Evolutionary conservation across 169 alveolate species (phyloP).

Genomic region (Cryptosporidium xiaoi): DNA sequence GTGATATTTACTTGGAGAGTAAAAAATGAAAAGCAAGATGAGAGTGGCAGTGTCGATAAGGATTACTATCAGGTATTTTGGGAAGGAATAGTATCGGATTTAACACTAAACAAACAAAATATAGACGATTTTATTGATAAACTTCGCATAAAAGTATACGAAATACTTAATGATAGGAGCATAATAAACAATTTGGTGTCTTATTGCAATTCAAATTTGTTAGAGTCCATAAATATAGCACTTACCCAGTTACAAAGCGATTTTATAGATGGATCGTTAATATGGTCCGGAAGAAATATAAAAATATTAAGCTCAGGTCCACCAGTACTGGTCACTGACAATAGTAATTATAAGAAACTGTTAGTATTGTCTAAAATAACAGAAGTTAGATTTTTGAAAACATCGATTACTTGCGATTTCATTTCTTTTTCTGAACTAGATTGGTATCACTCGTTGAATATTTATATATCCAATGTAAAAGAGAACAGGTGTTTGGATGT

Average conservation of each 20-base stretch:
- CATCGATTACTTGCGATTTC: constrained; percentile 51
- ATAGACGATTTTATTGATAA: constrained; percentile 24
- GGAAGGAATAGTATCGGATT: constrained; percentile 56
- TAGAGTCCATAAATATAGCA: constrained; percentile 54
- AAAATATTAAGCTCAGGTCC: constrained; percentile 50
- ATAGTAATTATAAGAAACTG: constrained; percentile 7
- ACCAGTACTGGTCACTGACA: constrained; percentile 30
- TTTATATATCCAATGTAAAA: constrained; percentile 3
- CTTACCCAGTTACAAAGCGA: constrained; percentile 55
- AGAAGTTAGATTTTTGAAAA: constrained; percentile 51
- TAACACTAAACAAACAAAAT: constrained; percentile 10
- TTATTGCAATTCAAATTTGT: constrained; percentile 50
- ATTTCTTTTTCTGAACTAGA: constrained; percentile 49
- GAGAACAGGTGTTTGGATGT: neutral
- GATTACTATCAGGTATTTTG: constrained; percentile 51
- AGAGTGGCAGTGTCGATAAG: neutral
- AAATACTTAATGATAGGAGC: constrained; percentile 9
- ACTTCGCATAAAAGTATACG: constrained; percentile 2
- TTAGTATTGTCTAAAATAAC: constrained; percentile 46
- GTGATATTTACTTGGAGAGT: constrained; percentile 25
- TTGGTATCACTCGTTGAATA: constrained; percentile 29
- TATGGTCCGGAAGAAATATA: constrained; percentile 70
- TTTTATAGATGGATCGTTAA: constrained; percentile 55
- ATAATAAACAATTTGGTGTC: constrained; percentile 3
- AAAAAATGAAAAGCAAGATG: neutral